Percentiles rank a stretch among this genome's conserved stretches.
phyloP scores from a whole-genome alignment of 768 basidiomycete species.

The Termitomyces sp. region DNA sequence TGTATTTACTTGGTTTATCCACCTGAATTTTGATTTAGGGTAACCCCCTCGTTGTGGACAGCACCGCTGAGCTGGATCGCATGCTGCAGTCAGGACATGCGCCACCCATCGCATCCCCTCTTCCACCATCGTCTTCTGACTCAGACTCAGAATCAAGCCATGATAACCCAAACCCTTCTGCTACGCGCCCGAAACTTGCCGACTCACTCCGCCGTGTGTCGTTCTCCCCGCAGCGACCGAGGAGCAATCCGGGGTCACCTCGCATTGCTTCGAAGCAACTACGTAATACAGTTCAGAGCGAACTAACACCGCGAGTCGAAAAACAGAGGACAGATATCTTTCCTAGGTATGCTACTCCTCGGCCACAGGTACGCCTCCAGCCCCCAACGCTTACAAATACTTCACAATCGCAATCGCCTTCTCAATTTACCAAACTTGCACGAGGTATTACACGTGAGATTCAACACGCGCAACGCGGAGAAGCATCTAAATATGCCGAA shows the following conservation, averaged over 20 bases:
- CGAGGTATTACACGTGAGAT: constrained; percentile 52
- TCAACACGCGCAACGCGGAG: constrained; percentile 19
- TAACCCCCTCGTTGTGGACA: constrained; percentile 57
- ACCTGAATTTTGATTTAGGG: constrained; percentile 5
- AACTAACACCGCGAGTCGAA: constrained; percentile 27
- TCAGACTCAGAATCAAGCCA: constrained; percentile 47
- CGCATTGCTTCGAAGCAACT: constrained; percentile 13
- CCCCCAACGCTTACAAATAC: constrained; percentile 56
- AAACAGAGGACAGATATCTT: constrained; percentile 22
- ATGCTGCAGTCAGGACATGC: constrained; percentile 51
- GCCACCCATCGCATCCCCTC: constrained; percentile 31
- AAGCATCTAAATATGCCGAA: constrained; percentile 10
- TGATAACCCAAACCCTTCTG: constrained; percentile 8
- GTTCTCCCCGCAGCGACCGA: constrained; percentile 74
- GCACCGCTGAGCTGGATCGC: constrained; percentile 55
- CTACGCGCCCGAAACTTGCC: constrained; percentile 56
- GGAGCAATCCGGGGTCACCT: constrained; percentile 32
- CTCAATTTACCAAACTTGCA: constrained; percentile 58
- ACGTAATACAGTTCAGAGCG: constrained; percentile 5
- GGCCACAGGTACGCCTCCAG: constrained; percentile 48
- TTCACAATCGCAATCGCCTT: constrained; percentile 4
- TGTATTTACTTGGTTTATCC: not conserved
- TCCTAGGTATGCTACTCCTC: constrained; percentile 19
- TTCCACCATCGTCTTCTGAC: constrained; percentile 42
- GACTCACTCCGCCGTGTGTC: constrained; percentile 66